Evolutionary conservation across 2,329 filamentous ascomycete species (phyloP).

Genomic region (Alternaria sp.): DNA sequence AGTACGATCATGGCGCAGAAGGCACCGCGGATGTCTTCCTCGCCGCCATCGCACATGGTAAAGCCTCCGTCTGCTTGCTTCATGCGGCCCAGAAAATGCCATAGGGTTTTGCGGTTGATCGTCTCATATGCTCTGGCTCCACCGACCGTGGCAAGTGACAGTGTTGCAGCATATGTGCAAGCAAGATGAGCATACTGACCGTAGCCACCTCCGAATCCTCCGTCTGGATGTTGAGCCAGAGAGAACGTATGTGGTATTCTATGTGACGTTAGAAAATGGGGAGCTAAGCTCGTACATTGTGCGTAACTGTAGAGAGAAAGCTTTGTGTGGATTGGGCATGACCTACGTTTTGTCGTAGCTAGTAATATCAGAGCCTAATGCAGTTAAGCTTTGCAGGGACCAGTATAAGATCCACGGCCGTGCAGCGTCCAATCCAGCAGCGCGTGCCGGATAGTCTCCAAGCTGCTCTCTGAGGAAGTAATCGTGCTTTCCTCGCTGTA

Average conservation of each 20-base stretch:
- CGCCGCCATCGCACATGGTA: slow-evolving; percentile 82
- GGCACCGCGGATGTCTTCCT: slow-evolving; percentile 91
- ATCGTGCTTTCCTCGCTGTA: slow-evolving; percentile 71
- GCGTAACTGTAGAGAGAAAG: not conserved
- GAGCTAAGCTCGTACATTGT: not conserved
- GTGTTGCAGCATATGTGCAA: slow-evolving; percentile 82
- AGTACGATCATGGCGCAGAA: slow-evolving; percentile 91
- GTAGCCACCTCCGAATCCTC: slow-evolving; percentile 93
- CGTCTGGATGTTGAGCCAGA: slow-evolving; percentile 80
- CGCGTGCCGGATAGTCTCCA: slow-evolving; percentile 71
- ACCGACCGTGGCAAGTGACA: slow-evolving; percentile 81
- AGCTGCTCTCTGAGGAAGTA: slow-evolving; percentile 67
- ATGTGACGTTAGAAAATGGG: slow-evolving; percentile 24
- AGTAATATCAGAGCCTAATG: slow-evolving; percentile 77
- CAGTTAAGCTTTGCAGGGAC: slow-evolving; percentile 77
- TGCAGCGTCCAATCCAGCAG: slow-evolving; percentile 81
- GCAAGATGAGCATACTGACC: slow-evolving; percentile 90
- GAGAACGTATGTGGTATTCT: slow-evolving; percentile 76
- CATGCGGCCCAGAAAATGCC: slow-evolving; percentile 85
- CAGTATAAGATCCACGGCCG: slow-evolving; percentile 96
- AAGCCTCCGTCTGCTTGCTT: slow-evolving; percentile 94
- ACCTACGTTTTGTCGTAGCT: slow-evolving; percentile 70
- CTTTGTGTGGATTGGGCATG: not conserved
- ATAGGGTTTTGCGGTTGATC: slow-evolving; percentile 84
- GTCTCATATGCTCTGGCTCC: slow-evolving; percentile 76